Evolutionary conservation across 176 grass and related monocot genomes (phyloP).

Genomic region (Rhipidocladum racemiflorum): DNA sequence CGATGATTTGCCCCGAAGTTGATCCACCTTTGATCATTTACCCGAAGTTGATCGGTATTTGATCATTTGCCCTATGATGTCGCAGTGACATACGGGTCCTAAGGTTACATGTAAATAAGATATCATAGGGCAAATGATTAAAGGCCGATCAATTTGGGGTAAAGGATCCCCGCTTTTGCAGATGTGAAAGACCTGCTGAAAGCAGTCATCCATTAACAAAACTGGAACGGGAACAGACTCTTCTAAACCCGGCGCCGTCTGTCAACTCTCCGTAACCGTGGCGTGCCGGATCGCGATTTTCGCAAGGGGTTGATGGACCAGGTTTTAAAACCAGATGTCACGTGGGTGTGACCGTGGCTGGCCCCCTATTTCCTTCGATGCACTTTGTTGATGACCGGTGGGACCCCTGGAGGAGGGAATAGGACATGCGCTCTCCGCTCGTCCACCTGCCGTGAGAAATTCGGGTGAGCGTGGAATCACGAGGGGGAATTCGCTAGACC

Average conservation of each 20-base stretch:
- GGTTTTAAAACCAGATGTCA: no score
- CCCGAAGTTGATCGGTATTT: no score
- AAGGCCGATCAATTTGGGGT: no score
- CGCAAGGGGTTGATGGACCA: no score
- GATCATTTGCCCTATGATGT: no score
- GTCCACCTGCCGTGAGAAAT: not conserved
- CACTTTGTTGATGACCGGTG: not conserved
- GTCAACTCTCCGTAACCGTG: not conserved
- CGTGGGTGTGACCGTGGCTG: not conserved
- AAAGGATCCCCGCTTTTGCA: no score
- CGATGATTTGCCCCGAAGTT: no score
- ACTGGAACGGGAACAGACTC: not conserved
- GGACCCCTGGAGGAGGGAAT: not conserved
- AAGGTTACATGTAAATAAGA: no score
- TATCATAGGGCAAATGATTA: no score
- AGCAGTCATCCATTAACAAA: not conserved
- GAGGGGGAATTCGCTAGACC: not conserved
- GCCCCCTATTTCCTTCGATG: not conserved
- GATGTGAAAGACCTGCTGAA: no score
- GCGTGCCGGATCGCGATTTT: not conserved
- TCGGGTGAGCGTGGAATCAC: not conserved
- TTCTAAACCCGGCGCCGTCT: not conserved
- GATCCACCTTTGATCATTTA: no score
- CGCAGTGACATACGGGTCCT: no score
- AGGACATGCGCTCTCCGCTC: not conserved